Evolutionary conservation across 352 stramenopile species (phyloP).

Genomic region (Pythium vanterpoolii): DNA sequence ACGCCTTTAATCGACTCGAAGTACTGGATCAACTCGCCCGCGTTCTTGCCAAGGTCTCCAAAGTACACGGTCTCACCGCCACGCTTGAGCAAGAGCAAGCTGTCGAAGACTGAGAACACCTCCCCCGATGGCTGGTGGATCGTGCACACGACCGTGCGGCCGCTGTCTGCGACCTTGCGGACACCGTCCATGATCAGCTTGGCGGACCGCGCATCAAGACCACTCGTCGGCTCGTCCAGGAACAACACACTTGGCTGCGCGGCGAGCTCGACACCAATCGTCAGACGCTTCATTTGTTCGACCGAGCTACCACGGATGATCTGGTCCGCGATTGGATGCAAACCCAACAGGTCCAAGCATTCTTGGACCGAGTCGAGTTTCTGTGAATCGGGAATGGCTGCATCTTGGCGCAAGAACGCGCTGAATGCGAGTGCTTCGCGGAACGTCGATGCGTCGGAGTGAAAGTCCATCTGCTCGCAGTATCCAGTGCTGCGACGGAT

Average conservation of each 20-base stretch:
- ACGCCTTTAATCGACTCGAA: constrained; percentile 48
- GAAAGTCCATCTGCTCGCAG: constrained; percentile 83
- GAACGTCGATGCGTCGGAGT: constrained; percentile 88
- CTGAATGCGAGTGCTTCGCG: constrained; percentile 92
- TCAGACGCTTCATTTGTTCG: constrained; percentile 52
- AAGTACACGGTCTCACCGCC: constrained; percentile 28
- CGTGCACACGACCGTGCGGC: constrained; percentile 78
- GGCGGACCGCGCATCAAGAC: constrained; percentile 76
- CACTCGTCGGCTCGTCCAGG: constrained; percentile 72
- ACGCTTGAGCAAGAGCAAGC: constrained; percentile 23
- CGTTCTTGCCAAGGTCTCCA: constrained; percentile 21
- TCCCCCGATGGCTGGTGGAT: constrained; percentile 78
- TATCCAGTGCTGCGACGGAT: constrained; percentile 44
- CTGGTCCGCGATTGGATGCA: constrained; percentile 33
- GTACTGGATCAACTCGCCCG: constrained; percentile 34
- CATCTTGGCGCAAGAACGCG: constrained; percentile 74
- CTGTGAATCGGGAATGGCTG: constrained; percentile 20
- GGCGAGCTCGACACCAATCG: constrained; percentile 68
- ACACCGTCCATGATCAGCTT: constrained; percentile 80
- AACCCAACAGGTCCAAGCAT: constrained; percentile 33
- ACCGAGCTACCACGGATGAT: constrained; percentile 37
- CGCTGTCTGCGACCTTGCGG: constrained; percentile 66
- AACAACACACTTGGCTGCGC: constrained; percentile 80
- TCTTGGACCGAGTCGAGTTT: constrained; percentile 42
- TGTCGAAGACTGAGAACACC: constrained; percentile 30